Evolutionary conservation across 2,329 filamentous ascomycete species (phyloP), one percentile per base, ranked within the genome.

Genomic region (Exophiala calicioides): DNA sequence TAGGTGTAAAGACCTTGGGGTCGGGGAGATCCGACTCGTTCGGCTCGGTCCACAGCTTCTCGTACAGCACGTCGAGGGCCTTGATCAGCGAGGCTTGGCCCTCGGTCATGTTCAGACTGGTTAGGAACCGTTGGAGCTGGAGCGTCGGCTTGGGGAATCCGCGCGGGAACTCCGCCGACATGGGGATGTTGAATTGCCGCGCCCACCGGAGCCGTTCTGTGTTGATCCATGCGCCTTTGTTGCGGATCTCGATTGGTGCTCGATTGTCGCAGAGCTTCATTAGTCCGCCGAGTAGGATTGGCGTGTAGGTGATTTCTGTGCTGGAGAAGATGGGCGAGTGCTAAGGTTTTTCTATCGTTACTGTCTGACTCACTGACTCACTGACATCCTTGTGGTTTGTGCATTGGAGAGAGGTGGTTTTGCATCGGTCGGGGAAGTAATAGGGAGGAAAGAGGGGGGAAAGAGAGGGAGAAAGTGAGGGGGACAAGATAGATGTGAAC

Each of bases 171-270:
- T 53, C 44, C 1, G 66, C 56, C 0, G 63, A 57, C 38, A 82
- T 75, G 9, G 81, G 80, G 33, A 84, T 68, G 26, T 72, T 66
- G 66, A 82, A 79, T 47, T 68, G 64, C 7, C 65, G 64, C 1
- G 77, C 67, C 76, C 76, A 81, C 47, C 80, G 77, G 15, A 63
- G 33, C 12, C 80, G 76, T 56, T 84, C 78, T 9, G 48, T 43
- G 26, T 69, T 61, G 48, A 81, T 78, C 74, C 76, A 84, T 63
- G 72, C 69, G 59, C 73, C 74, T 64, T 84, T 84, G 65, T 84
- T 79, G 52, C 77, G 81, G 60, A 84, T 74, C 2, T 65, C 61
- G 19, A 82, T 65, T 1, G 80, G 80, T 1, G 80, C 60, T 2
- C 58, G 71, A 57, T 81, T 82, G 20, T 69, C 71, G 59, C 74